Base-by-base conservation (phyloP, 108 stramenopile genomes). In the Stephanodiscus triporus region DNA sequence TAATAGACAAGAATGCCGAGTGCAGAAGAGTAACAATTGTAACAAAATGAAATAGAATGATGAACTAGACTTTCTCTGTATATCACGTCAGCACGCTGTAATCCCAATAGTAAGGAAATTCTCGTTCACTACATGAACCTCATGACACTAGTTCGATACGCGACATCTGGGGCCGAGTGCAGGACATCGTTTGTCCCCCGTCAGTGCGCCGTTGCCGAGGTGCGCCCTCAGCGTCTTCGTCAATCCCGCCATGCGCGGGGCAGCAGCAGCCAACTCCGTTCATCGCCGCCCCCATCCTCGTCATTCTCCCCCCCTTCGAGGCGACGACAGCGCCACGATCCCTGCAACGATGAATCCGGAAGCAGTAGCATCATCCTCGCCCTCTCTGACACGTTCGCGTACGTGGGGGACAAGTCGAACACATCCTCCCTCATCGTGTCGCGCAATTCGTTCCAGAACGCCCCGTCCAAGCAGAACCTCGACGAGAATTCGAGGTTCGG, bases 91-190 rank as follows among this genome's bases (percentile, higher is more conserved):
- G n/a, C n/a, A n/a, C n/a, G n/a, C n/a, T n/a, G n/a, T n/a, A n/a
- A n/a, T n/a, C n/a, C n/a, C n/a, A n/a, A n/a, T n/a, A n/a, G n/a
- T n/a, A n/a, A n/a, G n/a, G n/a, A n/a, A n/a, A n/a, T n/a, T n/a
- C n/a, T n/a, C n/a, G n/a, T n/a, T n/a, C n/a, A n/a, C n/a, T n/a
- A n/a, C n/a, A n/a, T 93, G 72, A 93, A 93, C 54, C 92, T 53
- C 92, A 90, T 90, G 20, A 93, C 84, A 78, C 85, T 84, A 14
- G 83, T 45, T 54, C 92, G 69, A 63, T 89, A 90, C 9, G 88
- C 81, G 26, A 91, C 87, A 77, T 93, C 92, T 5, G 92, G n/a
- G 43, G 89, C 76, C 11, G 89, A 89, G 72, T 93, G 92, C 10
- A 93, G 24, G 10, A 88, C 82, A 76, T 90, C 89, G 77, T 36